Evolutionary conservation across 2,329 filamentous ascomycete genomes (phyloP).

Genomic region (Rhynchosporium agropyri): DNA sequence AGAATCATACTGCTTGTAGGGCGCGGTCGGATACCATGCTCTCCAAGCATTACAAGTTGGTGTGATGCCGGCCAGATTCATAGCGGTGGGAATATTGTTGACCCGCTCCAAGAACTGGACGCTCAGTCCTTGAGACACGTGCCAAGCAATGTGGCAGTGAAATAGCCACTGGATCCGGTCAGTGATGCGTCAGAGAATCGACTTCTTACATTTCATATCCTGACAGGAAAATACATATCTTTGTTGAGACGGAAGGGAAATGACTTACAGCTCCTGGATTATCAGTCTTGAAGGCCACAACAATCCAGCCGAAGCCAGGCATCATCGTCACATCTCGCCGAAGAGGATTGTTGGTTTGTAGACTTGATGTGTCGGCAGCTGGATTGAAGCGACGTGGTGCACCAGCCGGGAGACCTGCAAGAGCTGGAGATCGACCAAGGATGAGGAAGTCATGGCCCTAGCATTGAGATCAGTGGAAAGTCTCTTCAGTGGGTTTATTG

Average conservation of each 20-base stretch:
- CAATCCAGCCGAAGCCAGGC: slow-evolving; percentile 48
- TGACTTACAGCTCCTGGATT: slow-evolving; percentile 48
- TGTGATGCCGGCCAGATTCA: slow-evolving; percentile 6
- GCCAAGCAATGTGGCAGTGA: slow-evolving; percentile 48
- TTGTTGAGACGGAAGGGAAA: too few relatives aligned
- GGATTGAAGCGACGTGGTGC: neutral
- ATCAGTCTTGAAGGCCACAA: slow-evolving; percentile 52
- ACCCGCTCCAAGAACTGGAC: slow-evolving; percentile 25
- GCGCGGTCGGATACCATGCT: slow-evolving; percentile 16
- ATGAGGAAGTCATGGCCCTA: slow-evolving; percentile 40
- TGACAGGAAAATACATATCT: too few relatives aligned
- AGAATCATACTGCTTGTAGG: slow-evolving; percentile 21
- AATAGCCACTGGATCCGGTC: slow-evolving; percentile 45
- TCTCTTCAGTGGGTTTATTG: neutral
- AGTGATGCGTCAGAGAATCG: too few relatives aligned
- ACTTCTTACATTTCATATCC: too few relatives aligned
- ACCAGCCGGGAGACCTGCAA: slow-evolving; percentile 48
- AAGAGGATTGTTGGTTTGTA: slow-evolving; percentile 49
- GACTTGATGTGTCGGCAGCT: slow-evolving; percentile 38
- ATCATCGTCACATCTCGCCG: slow-evolving; percentile 54
- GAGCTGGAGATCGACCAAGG: slow-evolving; percentile 46
- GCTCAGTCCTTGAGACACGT: slow-evolving; percentile 21
- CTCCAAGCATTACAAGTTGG: slow-evolving; percentile 19
- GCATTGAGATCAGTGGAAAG: neutral
- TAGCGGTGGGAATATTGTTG: slow-evolving; percentile 10